Conservation (phyloP, 2,329 filamentous ascomycete genomes). For the Penicillium griseofulvum region DNA sequence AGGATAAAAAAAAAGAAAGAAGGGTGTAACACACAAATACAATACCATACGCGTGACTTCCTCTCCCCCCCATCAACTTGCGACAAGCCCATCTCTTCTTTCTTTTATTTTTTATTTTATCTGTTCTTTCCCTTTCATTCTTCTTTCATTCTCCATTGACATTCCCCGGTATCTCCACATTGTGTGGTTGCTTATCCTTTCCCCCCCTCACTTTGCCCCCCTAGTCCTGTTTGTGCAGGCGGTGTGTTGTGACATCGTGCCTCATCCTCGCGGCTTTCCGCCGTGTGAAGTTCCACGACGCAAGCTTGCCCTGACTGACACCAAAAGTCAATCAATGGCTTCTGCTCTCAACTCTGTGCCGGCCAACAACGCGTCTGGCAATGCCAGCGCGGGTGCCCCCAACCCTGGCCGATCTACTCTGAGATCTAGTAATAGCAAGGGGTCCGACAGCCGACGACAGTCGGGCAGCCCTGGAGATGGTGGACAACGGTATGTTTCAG, state of each 20-base stretch:
- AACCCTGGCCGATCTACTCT: constrained; percentile 45
- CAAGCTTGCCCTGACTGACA: constrained; percentile 31
- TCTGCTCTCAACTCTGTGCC: constrained; percentile 40
- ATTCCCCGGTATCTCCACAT: constrained; percentile 3
- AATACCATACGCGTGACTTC: constrained; percentile 12
- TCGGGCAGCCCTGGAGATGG: constrained; percentile 55
- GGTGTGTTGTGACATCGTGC: constrained; percentile 39
- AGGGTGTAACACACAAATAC: constrained; percentile 10
- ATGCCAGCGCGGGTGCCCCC: constrained; percentile 38
- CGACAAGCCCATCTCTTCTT: constrained; percentile 5
- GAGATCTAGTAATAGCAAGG: constrained; percentile 52
- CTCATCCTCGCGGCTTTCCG: constrained; percentile 33
- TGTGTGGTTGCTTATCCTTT: constrained; percentile 11
- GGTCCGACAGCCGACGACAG: constrained; percentile 56
- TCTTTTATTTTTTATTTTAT: constrained; percentile 7
- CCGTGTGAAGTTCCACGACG: constrained; percentile 37
- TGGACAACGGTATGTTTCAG: constrained; percentile 52
- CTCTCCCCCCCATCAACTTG: constrained; percentile 4
- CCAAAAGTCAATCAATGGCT: constrained; percentile 39
- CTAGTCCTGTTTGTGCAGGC: constrained; percentile 34
- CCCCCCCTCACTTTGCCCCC: constrained; percentile 12
- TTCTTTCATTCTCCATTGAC: constrained; percentile 9
- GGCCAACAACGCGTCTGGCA: constrained; percentile 39
- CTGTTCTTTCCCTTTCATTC: constrained; percentile 1
- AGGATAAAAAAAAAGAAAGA: neutral